A percentile compares a stretch with the other conserved stretches of the same genome.
Evolutionary conservation across 2,329 filamentous ascomycete genomes (phyloP).

Genomic region (Colletotrichum ledebouriae): DNA sequence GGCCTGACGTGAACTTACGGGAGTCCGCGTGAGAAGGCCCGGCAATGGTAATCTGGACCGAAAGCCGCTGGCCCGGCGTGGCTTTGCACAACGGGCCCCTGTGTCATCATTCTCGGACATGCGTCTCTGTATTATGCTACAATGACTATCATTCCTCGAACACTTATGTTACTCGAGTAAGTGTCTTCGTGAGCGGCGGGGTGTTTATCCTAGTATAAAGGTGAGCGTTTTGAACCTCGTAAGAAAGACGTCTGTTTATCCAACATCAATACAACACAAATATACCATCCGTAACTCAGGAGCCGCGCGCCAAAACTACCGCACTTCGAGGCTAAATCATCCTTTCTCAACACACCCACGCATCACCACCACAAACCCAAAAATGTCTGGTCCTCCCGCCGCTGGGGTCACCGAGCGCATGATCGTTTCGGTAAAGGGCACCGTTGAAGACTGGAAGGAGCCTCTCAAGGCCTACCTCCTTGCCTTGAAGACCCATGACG

Average conservation of each 20-base stretch:
- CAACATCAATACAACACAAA: too few relatives aligned
- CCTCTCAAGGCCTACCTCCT: slow-evolving; percentile 37
- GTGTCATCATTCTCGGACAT: slow-evolving; percentile 17
- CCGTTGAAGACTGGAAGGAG: slow-evolving; percentile 36
- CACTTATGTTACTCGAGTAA: background rate
- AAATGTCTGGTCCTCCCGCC: slow-evolving; percentile 18
- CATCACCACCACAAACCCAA: background rate
- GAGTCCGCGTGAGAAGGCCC: background rate
- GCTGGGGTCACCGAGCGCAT: slow-evolving; percentile 30
- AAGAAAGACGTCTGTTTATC: too few relatives aligned
- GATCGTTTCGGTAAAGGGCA: slow-evolving; percentile 33
- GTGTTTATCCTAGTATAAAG: background rate
- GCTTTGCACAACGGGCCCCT: background rate
- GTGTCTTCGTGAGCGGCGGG: too few relatives aligned
- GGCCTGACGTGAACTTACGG: background rate
- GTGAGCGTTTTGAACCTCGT: background rate
- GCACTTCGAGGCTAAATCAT: background rate
- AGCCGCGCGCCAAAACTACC: too few relatives aligned
- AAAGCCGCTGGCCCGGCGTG: background rate
- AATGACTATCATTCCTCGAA: slow-evolving; percentile 1
- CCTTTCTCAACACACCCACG: background rate
- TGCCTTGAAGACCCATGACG: slow-evolving; percentile 30
- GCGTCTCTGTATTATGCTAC: background rate
- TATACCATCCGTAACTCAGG: background rate
- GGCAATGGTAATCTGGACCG: background rate